These are phyloP conservation scores for Boletus patriciae DNA, from an alignment of 768 basidiomycete genomes.

Conservation along the genomic window DNA sequence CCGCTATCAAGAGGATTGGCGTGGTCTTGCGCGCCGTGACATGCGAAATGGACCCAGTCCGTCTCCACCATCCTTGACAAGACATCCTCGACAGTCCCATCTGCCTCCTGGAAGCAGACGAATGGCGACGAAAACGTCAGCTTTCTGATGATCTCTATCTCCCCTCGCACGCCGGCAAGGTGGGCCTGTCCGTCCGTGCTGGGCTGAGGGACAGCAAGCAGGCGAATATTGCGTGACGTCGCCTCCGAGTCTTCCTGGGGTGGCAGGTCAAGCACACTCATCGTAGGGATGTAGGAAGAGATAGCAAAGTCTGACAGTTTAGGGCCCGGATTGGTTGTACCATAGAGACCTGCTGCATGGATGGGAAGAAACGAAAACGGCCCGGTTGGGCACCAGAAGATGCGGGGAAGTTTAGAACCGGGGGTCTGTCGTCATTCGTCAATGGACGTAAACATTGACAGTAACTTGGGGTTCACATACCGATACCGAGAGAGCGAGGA, in stretches of 20 bases:
- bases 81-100: background rate
- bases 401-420: background rate
- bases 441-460: background rate
- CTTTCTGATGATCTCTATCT: constrained; percentile 21
- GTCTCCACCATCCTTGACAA: background rate
- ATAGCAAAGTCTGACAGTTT: background rate
- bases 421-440: background rate
- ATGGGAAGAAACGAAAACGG: background rate
- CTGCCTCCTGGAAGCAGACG: too few relatives aligned
- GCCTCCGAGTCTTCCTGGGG: background rate
- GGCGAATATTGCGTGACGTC: background rate
- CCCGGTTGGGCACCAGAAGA: background rate
- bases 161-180: constrained; percentile 3
- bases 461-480: background rate
- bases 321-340: background rate
- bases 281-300: constrained; percentile 31
- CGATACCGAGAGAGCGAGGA: background rate
- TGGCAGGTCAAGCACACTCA: constrained; percentile 17
- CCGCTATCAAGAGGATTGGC: constrained; percentile 20
- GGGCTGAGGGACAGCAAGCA: constrained; percentile 15
- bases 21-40: too few relatives aligned
- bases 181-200: background rate
- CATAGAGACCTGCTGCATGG: constrained; percentile 1
- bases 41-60: constrained; percentile 30
- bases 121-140: background rate